phyloP scores from a whole-genome alignment of 257 asterid genomes.

The Salvia miltiorrhiza region DNA sequence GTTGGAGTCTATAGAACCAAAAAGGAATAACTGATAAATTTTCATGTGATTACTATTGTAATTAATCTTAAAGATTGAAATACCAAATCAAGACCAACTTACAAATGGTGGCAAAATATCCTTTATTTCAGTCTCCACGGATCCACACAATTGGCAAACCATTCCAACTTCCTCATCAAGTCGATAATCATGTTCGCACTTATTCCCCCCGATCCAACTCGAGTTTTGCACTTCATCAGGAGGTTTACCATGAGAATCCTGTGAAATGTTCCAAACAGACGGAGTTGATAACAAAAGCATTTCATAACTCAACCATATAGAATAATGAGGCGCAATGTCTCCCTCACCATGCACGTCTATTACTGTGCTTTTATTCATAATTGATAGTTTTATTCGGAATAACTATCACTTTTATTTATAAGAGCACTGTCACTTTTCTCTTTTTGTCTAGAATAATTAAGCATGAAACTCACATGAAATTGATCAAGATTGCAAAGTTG shows the following conservation, averaged over 20 bases:
- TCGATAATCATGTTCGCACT: conserved; percentile 71
- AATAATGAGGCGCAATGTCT: too few species aligned
- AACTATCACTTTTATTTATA: too few species aligned
- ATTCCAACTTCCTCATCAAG: conserved; percentile 87
- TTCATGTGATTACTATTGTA: neutral
- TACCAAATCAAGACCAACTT: conserved; percentile 33
- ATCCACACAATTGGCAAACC: conserved; percentile 75
- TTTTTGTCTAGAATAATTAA: too few species aligned
- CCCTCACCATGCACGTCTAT: too few species aligned
- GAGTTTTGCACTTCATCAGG: conserved; percentile 33
- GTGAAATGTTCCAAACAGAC: conserved; percentile 14
- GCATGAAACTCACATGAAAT: neutral
- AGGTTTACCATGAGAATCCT: conserved; percentile 40
- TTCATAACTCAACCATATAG: neutral
- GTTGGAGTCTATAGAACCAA: conserved; percentile 38
- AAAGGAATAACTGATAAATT: neutral
- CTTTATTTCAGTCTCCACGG: conserved; percentile 70
- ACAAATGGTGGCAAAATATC: conserved; percentile 87
- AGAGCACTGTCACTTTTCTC: too few species aligned
- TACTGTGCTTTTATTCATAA: too few species aligned
- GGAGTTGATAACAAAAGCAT: neutral
- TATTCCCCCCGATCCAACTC: conserved; percentile 23
- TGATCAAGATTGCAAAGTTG: neutral
- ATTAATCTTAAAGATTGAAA: neutral
- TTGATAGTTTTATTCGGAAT: too few species aligned